These are phyloP conservation scores for Calycina herbarum DNA, from an alignment of 2,329 filamentous ascomycete species.

Conservation along the genomic window DNA sequence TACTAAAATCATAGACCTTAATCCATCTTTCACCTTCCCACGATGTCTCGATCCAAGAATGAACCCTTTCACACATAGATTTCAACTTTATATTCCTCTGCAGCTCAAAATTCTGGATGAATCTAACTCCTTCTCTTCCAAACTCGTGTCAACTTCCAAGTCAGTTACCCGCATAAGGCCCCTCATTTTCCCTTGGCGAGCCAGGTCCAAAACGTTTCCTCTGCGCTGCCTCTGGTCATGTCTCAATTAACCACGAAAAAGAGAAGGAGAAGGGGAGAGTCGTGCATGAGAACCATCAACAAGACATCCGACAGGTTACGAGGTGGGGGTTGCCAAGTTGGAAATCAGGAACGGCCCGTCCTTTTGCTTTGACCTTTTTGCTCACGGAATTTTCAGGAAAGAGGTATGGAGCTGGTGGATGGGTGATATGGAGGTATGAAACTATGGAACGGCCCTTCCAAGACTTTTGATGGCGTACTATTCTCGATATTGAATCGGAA, in stretches of 20 bases:
- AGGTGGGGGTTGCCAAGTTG: too few relatives aligned
- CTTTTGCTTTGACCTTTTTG: too few relatives aligned
- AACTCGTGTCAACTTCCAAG: not conserved
- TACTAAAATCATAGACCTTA: not conserved
- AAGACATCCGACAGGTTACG: too few relatives aligned
- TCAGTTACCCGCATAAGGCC: slow-evolving; percentile 2
- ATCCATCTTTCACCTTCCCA: not conserved
- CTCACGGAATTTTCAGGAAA: not conserved
- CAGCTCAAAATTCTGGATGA: not conserved
- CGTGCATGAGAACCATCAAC: too few relatives aligned
- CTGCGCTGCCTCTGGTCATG: not conserved
- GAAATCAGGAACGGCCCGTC: too few relatives aligned
- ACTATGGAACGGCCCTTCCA: not conserved
- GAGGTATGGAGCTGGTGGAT: not conserved
- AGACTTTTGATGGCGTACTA: too few relatives aligned
- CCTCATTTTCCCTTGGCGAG: slow-evolving; percentile 6
- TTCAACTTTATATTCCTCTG: not conserved
- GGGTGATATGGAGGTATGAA: not conserved
- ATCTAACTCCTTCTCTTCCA: not conserved
- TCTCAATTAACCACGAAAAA: not conserved
- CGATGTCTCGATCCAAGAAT: not conserved
- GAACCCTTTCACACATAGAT: not conserved
- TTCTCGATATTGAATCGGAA: not conserved
- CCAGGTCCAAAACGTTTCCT: not conserved
- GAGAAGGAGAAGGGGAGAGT: not conserved